A percentile compares a stretch with the other conserved stretches of the same genome.
Conservation (phyloP, 768 basidiomycete species). For the Pleurotus tuoliensis region DNA sequence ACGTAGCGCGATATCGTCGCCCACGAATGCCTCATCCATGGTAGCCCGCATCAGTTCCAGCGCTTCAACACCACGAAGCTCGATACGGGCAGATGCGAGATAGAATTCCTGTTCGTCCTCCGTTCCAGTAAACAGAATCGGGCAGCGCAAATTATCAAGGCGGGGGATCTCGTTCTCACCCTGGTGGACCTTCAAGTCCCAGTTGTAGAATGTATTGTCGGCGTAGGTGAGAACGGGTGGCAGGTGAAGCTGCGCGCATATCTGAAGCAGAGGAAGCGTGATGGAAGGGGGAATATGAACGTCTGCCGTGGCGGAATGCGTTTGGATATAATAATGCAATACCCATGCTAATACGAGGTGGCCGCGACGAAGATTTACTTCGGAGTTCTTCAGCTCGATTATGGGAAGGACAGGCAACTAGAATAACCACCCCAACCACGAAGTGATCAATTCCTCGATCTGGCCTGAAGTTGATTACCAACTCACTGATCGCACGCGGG, state of each 20-base stretch:
- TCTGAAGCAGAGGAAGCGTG: conserved; percentile 71
- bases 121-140: conserved; percentile 75
- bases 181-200: conserved; percentile 41
- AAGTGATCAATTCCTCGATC: conserved; percentile 6
- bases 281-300: conserved; percentile 72
- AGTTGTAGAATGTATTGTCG: conserved; percentile 92
- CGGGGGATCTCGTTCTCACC: conserved; percentile 33
- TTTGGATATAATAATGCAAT: conserved; percentile 79
- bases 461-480: not conserved
- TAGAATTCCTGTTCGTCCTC: conserved; percentile 90
- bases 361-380: conserved; percentile 65
- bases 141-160: conserved; percentile 60
- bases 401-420: conserved; percentile 56
- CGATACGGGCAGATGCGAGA: conserved; percentile 83
- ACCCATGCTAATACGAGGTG: conserved; percentile 77
- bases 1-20: conserved; percentile 59
- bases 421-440: not conserved
- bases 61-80: conserved; percentile 82
- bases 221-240: conserved; percentile 92
- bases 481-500: conserved; percentile 44
- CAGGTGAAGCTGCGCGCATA: conserved; percentile 69
- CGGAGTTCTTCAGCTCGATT: conserved; percentile 40
- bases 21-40: conserved; percentile 89
- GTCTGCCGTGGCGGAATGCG: conserved; percentile 43
- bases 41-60: conserved; percentile 83